Conservation (phyloP, 1,284 basidiomycete species). For the Irpex rosettiformis region DNA sequence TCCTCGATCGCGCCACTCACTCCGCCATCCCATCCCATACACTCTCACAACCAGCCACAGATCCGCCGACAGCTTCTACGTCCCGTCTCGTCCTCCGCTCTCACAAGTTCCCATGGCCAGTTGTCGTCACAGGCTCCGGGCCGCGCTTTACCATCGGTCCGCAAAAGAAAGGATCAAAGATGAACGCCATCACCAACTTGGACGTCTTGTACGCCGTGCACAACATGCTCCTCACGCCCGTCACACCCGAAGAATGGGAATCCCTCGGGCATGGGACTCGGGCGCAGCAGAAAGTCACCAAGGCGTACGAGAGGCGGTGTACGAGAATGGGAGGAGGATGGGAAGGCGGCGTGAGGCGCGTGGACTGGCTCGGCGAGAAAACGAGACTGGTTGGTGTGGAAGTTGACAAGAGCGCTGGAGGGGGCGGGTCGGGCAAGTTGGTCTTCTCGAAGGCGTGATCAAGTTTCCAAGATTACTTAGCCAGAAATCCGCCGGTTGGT, state of each 20-base stretch:
- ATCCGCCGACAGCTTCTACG: slow-evolving; percentile 46
- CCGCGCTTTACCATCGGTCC: slow-evolving; percentile 31
- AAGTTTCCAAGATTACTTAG: background rate
- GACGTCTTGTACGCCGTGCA: slow-evolving; percentile 63
- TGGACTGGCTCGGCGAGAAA: slow-evolving; percentile 65
- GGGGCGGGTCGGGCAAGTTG: slow-evolving; percentile 36
- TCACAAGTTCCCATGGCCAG: slow-evolving; percentile 59
- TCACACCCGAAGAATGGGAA: slow-evolving; percentile 64
- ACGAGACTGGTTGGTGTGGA: slow-evolving; percentile 61
- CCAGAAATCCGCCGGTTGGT: too few relatives aligned
- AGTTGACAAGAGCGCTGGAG: slow-evolving; percentile 44
- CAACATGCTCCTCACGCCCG: slow-evolving; percentile 48
- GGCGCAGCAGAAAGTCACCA: slow-evolving; percentile 50
- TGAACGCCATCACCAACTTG: slow-evolving; percentile 48
- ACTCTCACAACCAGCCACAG: slow-evolving; percentile 60
- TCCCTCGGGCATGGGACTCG: slow-evolving; percentile 50
- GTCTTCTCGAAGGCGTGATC: slow-evolving; percentile 42
- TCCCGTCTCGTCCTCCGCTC: slow-evolving; percentile 52
- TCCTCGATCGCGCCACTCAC: slow-evolving; percentile 53
- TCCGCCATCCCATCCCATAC: slow-evolving; percentile 53
- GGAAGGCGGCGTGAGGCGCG: slow-evolving; percentile 60
- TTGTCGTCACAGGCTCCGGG: slow-evolving; percentile 39
- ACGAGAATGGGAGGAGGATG: slow-evolving; percentile 58
- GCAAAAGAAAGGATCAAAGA: slow-evolving; percentile 29
- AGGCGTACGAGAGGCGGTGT: slow-evolving; percentile 62